Conservation (phyloP, 257 asterid genomes). For the Verbena officinalis region DNA sequence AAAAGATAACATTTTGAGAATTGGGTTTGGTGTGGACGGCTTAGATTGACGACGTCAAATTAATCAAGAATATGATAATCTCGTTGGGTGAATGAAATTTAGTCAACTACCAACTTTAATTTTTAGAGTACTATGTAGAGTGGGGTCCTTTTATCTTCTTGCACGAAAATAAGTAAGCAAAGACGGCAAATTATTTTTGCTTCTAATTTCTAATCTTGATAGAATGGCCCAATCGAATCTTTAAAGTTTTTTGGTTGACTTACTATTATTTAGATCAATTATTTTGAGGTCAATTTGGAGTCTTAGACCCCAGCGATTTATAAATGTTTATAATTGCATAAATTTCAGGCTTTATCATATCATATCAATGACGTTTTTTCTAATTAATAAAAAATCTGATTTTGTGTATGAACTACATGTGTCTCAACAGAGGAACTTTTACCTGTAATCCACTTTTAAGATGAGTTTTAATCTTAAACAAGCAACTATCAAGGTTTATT, state of each 20-base stretch:
- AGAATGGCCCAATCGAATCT: too few relatives aligned
- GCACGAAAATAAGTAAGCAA: slow-evolving; percentile 9
- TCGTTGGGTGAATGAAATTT: neutral
- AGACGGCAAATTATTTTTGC: slow-evolving; percentile 12
- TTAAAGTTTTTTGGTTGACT: neutral
- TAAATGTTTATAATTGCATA: too few relatives aligned
- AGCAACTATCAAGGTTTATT: neutral
- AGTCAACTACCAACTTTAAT: slow-evolving; percentile 18
- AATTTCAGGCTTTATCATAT: too few relatives aligned
- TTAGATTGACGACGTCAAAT: neutral
- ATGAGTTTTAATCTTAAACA: neutral
- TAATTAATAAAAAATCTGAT: neutral
- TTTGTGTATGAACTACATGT: neutral
- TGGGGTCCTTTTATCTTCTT: neutral
- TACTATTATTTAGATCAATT: neutral
- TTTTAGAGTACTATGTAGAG: slow-evolving; percentile 21
- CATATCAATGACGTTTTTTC: too few relatives aligned
- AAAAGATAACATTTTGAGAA: too few relatives aligned
- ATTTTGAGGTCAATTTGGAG: slow-evolving; percentile 9
- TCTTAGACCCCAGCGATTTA: neutral
- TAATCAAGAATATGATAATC: neutral
- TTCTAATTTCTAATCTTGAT: neutral
- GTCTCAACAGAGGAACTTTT: neutral
- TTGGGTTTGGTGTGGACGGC: neutral
- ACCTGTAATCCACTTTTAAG: neutral